Evolutionary conservation across 768 basidiomycete species (phyloP).

Genomic region (Auricularia sp.): DNA sequence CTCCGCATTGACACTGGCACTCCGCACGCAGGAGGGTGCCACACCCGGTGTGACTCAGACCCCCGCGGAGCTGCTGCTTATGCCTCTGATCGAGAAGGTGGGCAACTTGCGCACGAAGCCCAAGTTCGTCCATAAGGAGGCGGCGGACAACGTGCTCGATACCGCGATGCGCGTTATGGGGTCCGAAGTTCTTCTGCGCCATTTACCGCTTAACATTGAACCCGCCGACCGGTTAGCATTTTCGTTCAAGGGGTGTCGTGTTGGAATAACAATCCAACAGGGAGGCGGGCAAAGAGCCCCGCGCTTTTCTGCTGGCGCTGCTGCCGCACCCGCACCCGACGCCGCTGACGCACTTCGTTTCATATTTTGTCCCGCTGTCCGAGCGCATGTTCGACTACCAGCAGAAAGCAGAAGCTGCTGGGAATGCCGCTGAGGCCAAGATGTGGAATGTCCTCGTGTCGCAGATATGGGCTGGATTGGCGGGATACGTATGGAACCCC

Average conservation of each 20-base stretch:
- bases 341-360: slow-evolving; percentile 73
- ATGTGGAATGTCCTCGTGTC: slow-evolving; percentile 90
- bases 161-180: slow-evolving; percentile 79
- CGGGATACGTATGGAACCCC: slow-evolving; percentile 80
- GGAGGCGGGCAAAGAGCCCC: slow-evolving; percentile 65
- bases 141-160: slow-evolving; percentile 67
- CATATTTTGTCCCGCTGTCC: slow-evolving; percentile 87
- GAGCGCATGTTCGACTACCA: slow-evolving; percentile 88
- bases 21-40: slow-evolving; percentile 40
- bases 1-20: slow-evolving; percentile 53
- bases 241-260: background rate
- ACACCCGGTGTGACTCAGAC: slow-evolving; percentile 29
- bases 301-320: slow-evolving; percentile 85
- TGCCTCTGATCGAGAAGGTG: slow-evolving; percentile 58
- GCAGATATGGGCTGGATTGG: slow-evolving; percentile 88
- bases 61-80: slow-evolving; percentile 59
- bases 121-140: slow-evolving; percentile 84
- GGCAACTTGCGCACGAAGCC: slow-evolving; percentile 67
- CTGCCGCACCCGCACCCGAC: slow-evolving; percentile 74
- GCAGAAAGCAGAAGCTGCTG: slow-evolving; percentile 64
- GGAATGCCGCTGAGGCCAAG: slow-evolving; percentile 76
- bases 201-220: slow-evolving; percentile 79
- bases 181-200: slow-evolving; percentile 62
- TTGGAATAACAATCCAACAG: slow-evolving; percentile 26
- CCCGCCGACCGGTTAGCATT: slow-evolving; percentile 59